These are phyloP conservation scores for Lipomyces orientalis DNA, from an alignment of 805 yeast species.

Conservation along the genomic window DNA sequence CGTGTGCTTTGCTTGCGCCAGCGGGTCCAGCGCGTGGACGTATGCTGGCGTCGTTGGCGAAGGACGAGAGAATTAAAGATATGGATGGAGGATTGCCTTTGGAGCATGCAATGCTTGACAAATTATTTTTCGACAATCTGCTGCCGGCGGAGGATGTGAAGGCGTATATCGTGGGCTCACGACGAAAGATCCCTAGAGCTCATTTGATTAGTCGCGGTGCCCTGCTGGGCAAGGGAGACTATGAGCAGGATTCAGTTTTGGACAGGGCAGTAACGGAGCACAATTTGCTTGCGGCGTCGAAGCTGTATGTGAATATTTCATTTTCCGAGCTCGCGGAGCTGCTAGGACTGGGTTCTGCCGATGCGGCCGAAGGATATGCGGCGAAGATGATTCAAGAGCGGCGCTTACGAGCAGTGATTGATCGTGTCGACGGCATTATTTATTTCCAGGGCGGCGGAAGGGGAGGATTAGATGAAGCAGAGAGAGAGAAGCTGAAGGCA, in stretches of 20 bases:
- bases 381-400: conserved; percentile 45
- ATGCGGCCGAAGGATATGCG: conserved; percentile 41
- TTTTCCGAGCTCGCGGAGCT: conserved; percentile 40
- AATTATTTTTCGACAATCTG: conserved; percentile 41
- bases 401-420: conserved; percentile 43
- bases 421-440: conserved; percentile 42
- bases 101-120: conserved; percentile 39
- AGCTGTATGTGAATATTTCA: conserved; percentile 42
- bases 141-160: conserved; percentile 40
- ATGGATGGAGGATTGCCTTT: conserved; percentile 20
- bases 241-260: conserved; percentile 39
- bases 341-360: conserved; percentile 38
- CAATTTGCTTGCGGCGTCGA: conserved; percentile 45
- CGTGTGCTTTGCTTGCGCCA: conserved; percentile 44
- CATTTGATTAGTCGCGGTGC: conserved; percentile 18
- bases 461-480: conserved; percentile 12
- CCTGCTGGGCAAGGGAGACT: conserved; percentile 4
- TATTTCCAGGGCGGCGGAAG: conserved; percentile 27
- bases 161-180: conserved; percentile 31
- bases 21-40: conserved; percentile 45
- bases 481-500: conserved; percentile 15
- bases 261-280: conserved; percentile 45
- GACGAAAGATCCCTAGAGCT: conserved; percentile 13
- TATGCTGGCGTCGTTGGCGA: conserved; percentile 39
- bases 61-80: conserved; percentile 39